These are phyloP conservation scores for Microsporum ferrugineum DNA, from an alignment of 2,329 filamentous ascomycete genomes.

Conservation along the genomic window DNA sequence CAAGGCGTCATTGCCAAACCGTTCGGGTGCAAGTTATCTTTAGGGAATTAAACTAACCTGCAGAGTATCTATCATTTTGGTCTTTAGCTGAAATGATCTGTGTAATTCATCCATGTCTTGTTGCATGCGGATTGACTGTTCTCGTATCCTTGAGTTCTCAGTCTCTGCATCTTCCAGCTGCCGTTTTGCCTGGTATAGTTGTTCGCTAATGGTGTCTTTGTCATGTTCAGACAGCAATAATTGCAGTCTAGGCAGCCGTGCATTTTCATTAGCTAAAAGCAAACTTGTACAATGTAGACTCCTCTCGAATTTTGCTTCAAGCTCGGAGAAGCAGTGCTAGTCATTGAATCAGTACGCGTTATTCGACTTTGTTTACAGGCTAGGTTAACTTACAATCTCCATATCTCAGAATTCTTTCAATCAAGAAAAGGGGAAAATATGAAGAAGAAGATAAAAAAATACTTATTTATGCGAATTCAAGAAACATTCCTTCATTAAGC, in stretches of 20 bases:
- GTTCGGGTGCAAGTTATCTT: background rate
- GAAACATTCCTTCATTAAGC: background rate
- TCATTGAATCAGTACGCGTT: background rate
- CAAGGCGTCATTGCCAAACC: slow-evolving; percentile 20
- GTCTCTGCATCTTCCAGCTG: background rate
- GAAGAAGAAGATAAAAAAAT: background rate
- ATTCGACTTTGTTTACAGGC: background rate
- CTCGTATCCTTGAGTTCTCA: background rate
- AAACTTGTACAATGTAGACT: background rate
- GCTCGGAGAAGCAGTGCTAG: background rate
- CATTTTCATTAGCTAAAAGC: slow-evolving; percentile 3
- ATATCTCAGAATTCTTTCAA: background rate
- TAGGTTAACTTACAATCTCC: background rate
- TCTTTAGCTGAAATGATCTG: slow-evolving; percentile 34
- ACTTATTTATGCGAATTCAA: background rate
- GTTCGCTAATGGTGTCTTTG: background rate
- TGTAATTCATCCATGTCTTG: slow-evolving; percentile 12
- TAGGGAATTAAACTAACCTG: slow-evolving; percentile 27
- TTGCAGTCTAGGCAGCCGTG: slow-evolving; percentile 3
- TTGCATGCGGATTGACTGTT: background rate
- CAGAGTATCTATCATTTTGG: slow-evolving; percentile 45
- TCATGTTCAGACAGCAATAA: slow-evolving; percentile 7
- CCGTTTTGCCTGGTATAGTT: background rate
- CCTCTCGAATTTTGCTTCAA: slow-evolving; percentile 7
- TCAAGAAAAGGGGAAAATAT: background rate